Percentiles rank a stretch among this genome's conserved stretches.
Evolutionary conservation across 441 rosid genomes (phyloP).

Genomic region (Raphanus hybrid): DNA sequence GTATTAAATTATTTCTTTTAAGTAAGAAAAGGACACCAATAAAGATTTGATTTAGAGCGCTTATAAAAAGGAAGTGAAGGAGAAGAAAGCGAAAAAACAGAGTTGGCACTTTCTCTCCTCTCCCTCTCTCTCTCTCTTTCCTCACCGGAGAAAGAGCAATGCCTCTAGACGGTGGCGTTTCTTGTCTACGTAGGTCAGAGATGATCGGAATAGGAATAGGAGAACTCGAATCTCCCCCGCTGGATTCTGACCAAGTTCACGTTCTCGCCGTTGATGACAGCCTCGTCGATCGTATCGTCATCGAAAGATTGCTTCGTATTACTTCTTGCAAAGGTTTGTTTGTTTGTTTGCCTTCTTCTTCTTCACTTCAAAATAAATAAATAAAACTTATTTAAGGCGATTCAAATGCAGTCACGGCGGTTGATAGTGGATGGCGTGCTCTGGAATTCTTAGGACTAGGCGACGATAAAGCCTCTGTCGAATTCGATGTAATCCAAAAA

Average conservation of each 20-base stretch:
- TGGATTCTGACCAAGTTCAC: constrained; percentile 62
- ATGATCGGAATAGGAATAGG: constrained; percentile 48
- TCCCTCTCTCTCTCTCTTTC: too few species aligned
- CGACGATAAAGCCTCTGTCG: constrained; percentile 52
- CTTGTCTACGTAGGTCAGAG: constrained; percentile 50
- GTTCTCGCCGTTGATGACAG: constrained; percentile 94
- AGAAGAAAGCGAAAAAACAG: not conserved
- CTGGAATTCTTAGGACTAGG: constrained; percentile 75
- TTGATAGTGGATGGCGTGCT: constrained; percentile 87
- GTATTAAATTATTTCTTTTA: not conserved
- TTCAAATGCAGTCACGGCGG: constrained; percentile 70
- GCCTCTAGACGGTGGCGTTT: constrained; percentile 1
- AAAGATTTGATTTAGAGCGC: not conserved
- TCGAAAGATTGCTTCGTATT: constrained; percentile 77
- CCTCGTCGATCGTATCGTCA: constrained; percentile 78
- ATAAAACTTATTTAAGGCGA: not conserved
- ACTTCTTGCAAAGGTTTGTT: constrained; percentile 78
- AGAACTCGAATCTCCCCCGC: constrained; percentile 39
- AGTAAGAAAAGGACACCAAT: not conserved
- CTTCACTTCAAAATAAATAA: not conserved
- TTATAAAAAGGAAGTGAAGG: not conserved
- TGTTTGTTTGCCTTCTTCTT: not conserved
- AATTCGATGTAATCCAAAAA: constrained; percentile 49
- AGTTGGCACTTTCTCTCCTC: not conserved
- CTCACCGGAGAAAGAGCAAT: not conserved